Conservation (phyloP, 352 stramenopile species). For the Globisporangium megalacanthum region DNA sequence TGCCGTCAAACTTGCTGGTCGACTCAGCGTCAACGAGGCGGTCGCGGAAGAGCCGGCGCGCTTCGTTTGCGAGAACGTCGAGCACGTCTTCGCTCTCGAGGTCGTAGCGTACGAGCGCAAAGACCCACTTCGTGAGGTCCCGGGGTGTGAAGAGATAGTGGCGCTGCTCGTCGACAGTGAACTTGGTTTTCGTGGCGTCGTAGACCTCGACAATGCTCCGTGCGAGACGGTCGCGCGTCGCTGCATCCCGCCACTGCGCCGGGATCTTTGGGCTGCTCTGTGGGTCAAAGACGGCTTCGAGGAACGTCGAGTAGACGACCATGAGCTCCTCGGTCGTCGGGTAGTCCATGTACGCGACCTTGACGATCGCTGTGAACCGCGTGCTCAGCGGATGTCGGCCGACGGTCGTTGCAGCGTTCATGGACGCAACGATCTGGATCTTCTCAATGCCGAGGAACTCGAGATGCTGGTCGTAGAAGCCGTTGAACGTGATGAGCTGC, state of each 20-base stretch:
- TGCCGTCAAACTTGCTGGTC: constrained; percentile 74
- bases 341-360: constrained; percentile 93
- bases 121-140: constrained; percentile 91
- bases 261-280: constrained; percentile 27
- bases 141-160: constrained; percentile 94
- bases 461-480: constrained; percentile 94
- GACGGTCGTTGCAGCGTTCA: constrained; percentile 92
- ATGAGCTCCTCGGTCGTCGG: constrained; percentile 86
- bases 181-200: constrained; percentile 83
- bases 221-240: constrained; percentile 79
- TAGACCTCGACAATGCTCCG: constrained; percentile 90
- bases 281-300: constrained; percentile 70
- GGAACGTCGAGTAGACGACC: constrained; percentile 87
- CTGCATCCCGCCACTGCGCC: constrained; percentile 41
- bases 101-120: constrained; percentile 88
- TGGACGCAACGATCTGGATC: constrained; percentile 92
- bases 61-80: constrained; percentile 90
- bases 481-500: constrained; percentile 92
- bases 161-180: constrained; percentile 91
- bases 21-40: constrained; percentile 83
- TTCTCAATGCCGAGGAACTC: constrained; percentile 94
- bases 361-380: constrained; percentile 92
- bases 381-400: constrained; percentile 89
- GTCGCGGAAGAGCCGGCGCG: constrained; percentile 85
- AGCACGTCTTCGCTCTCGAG: constrained; percentile 85